Evolutionary conservation across 2,329 filamentous ascomycete genomes (phyloP).

Genomic region (Talaromyces sp.): DNA sequence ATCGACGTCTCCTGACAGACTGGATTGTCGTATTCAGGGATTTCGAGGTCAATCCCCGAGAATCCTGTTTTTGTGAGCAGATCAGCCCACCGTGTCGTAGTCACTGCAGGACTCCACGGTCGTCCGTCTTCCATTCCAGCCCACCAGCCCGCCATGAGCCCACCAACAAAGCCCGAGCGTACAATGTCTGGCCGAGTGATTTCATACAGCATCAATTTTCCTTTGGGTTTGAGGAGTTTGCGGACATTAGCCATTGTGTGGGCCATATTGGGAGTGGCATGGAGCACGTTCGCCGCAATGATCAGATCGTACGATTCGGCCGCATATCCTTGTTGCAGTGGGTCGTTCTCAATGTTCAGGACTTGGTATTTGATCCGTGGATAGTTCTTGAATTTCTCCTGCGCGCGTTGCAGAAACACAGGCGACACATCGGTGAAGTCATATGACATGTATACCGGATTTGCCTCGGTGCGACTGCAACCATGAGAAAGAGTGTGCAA

Average conservation of each 20-base stretch:
- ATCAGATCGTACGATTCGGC: conserved; percentile 24
- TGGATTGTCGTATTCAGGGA: not conserved
- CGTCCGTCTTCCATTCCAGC: conserved; percentile 13
- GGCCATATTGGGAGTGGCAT: conserved; percentile 21
- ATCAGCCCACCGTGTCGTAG: not conserved
- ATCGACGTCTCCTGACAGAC: not conserved
- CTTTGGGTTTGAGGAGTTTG: conserved; percentile 32
- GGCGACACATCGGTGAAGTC: conserved; percentile 19
- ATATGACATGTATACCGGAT: conserved; percentile 1
- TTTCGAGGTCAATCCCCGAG: not conserved
- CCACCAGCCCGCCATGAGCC: conserved; percentile 37
- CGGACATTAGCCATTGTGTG: conserved; percentile 20
- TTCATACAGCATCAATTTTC: conserved; percentile 42
- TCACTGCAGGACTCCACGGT: not conserved
- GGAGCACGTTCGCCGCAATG: conserved; percentile 29
- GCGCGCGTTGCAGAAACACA: conserved; percentile 13
- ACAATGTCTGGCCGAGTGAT: conserved; percentile 17
- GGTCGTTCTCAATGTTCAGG: conserved; percentile 24
- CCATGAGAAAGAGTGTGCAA: conserved; percentile 20
- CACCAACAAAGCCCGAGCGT: conserved; percentile 20
- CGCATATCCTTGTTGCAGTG: conserved; percentile 24
- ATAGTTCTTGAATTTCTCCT: conserved; percentile 1
- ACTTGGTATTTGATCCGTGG: conserved; percentile 18
- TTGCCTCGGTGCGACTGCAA: no score
- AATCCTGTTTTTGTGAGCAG: not conserved